phyloP scores from a whole-genome alignment of 768 basidiomycete species.

The Mycena galopus region DNA sequence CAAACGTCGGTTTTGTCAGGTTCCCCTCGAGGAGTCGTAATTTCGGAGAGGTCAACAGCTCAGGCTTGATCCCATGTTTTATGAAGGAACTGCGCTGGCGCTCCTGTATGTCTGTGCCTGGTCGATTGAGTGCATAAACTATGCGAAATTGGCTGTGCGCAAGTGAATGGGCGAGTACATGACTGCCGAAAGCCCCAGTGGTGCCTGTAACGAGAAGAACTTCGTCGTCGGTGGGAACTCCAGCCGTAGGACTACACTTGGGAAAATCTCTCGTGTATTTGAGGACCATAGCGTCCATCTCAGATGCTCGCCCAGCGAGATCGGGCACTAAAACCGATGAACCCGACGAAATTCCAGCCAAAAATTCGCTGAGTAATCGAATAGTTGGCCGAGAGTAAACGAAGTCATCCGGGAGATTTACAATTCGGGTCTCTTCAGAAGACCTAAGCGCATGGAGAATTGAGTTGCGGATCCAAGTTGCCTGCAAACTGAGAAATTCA shows the following conservation, averaged over 20 bases:
- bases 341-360: not conserved
- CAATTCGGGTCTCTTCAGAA: not conserved
- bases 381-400: not conserved
- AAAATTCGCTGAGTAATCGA: not conserved
- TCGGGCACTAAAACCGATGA: not conserved
- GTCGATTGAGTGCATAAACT: conserved; percentile 49
- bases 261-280: conserved; percentile 26
- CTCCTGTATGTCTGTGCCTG: not conserved
- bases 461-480: conserved; percentile 22
- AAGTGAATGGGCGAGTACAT: conserved; percentile 44
- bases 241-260: not conserved
- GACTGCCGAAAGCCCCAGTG: conserved; percentile 50
- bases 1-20: not conserved
- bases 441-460: not conserved
- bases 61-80: not conserved
- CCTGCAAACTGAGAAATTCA: conserved; percentile 7
- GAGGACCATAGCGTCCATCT: conserved; percentile 34
- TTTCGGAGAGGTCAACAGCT: not conserved
- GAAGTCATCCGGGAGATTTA: not conserved
- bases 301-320: not conserved
- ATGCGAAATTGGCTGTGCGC: conserved; percentile 23
- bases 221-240: not conserved
- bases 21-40: not conserved
- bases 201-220: conserved; percentile 51
- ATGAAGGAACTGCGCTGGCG: not conserved